Evolutionary conservation across 1,284 basidiomycete genomes (phyloP).

Genomic region (Heimioporus retisporus): DNA sequence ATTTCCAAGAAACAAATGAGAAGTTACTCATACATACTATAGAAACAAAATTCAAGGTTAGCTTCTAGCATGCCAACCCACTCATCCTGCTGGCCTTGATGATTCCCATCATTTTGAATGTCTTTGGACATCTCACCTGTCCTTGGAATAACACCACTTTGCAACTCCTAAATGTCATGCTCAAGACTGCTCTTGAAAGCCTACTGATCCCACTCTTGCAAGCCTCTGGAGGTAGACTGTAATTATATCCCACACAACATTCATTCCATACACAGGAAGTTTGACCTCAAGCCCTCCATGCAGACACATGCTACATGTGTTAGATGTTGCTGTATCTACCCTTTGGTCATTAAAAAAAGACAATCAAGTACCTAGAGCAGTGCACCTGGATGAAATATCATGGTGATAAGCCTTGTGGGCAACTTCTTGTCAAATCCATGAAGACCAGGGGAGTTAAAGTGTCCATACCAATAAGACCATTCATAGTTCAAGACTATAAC

Average conservation of each 20-base stretch:
- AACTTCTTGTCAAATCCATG: background rate
- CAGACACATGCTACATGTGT: conserved; percentile 5
- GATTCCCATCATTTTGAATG: background rate
- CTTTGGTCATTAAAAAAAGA: background rate
- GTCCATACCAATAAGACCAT: no score
- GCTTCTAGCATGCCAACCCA: conserved; percentile 2
- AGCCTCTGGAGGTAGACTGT: no score
- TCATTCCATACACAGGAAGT: conserved; percentile 2
- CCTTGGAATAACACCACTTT: background rate
- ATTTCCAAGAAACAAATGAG: no score
- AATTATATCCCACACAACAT: background rate
- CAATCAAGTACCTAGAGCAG: background rate
- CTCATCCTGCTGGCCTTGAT: background rate
- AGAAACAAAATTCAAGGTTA: background rate
- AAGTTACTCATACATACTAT: no score
- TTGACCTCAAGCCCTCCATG: conserved; percentile 15
- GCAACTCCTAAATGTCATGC: background rate
- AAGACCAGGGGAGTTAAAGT: background rate
- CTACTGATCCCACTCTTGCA: no score
- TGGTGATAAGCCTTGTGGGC: conserved; percentile 7
- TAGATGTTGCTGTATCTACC: conserved; percentile 14
- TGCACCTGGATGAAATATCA: conserved; percentile 7
- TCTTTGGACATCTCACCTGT: background rate
- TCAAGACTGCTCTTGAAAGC: background rate
- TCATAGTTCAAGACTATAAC: no score